phyloP scores from a whole-genome alignment of 192 early-diverging fungal genomes.

The Podila minutissima region DNA sequence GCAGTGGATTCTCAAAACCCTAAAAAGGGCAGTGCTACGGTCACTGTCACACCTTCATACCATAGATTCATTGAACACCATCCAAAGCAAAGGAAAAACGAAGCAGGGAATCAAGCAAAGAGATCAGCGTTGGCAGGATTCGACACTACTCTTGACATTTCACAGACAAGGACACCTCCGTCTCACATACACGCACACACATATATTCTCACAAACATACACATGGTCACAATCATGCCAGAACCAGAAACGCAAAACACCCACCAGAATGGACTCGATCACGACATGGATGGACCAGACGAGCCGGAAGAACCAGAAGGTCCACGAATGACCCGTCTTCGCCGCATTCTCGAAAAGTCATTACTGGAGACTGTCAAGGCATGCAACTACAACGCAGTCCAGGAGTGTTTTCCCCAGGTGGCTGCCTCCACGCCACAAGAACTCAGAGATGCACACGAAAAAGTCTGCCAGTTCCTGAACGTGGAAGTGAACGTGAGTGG shows the following conservation, averaged over 20 bases:
- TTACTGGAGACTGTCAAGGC: slow-evolving; percentile 33
- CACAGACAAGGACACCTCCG: no score
- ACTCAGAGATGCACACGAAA: slow-evolving; percentile 34
- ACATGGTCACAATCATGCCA: no score
- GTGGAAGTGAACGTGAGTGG: slow-evolving; percentile 31
- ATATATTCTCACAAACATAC: no score
- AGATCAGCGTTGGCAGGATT: no score
- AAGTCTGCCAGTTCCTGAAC: slow-evolving; percentile 37
- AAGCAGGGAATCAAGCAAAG: no score
- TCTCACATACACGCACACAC: no score
- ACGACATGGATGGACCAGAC: background rate
- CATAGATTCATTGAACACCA: no score
- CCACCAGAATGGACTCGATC: no score
- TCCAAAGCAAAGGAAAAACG: no score
- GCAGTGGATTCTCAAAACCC: background rate
- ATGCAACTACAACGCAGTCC: slow-evolving; percentile 42
- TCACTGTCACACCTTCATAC: background rate
- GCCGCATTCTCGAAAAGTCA: slow-evolving; percentile 35
- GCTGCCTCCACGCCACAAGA: slow-evolving; percentile 16
- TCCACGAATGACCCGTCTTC: slow-evolving; percentile 41
- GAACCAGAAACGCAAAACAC: no score
- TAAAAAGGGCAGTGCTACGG: background rate
- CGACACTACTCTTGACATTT: no score
- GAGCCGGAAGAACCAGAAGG: slow-evolving; percentile 41
- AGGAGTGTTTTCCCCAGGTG: slow-evolving; percentile 34